Evolutionary conservation across 345 rosid genomes (phyloP), one percentile per base, ranked within the genome.

Genomic region (Dipteronia sinensis): DNA sequence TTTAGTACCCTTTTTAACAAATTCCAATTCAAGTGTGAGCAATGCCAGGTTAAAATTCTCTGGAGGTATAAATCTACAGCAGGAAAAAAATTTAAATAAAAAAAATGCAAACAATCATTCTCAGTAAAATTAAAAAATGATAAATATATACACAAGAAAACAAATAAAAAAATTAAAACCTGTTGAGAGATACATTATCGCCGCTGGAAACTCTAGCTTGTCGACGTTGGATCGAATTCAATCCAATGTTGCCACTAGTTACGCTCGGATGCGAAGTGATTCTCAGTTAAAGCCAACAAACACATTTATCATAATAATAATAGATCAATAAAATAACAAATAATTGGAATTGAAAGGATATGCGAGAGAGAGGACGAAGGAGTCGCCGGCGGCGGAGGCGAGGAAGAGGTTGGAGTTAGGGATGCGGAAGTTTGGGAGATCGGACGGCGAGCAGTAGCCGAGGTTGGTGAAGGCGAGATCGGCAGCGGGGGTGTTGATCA

Each of bases 211-310:
- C 98, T 85, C 87, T 91, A 15, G 93, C 93, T 74, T 86, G 89
- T 13, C 98, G 87, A 1, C 99, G 89, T 79, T 97, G 99, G 82
- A 97, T 88, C 38, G 96, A 87, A 88, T 97, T 97, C 51, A 97
- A 73, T 16, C 87, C 98, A 56, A 97, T 87, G 29, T 85, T 74
- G 20, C 92, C 99, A 75, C 82, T 74, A 65, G 80, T 85, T 72
- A 97, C 82, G 69, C 70, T 82, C 23, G 90, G 90, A 79, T 94
- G 99, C 78, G 97, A 88, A 81, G 98, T 96, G 84, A 84, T 51
- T 51, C 71, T 16, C 64, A 81, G 88, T 94, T 85, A 96, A 96
- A 89, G 82, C 65, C 2, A 20, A 65, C 82, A 62, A 62, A 58
- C 22, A 20, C 10, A 8, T 19, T 51, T 51, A 4, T 51, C 55